Evolutionary conservation across 2,329 filamentous ascomycete species (phyloP).

Genomic region (Fusarium papillatum): DNA sequence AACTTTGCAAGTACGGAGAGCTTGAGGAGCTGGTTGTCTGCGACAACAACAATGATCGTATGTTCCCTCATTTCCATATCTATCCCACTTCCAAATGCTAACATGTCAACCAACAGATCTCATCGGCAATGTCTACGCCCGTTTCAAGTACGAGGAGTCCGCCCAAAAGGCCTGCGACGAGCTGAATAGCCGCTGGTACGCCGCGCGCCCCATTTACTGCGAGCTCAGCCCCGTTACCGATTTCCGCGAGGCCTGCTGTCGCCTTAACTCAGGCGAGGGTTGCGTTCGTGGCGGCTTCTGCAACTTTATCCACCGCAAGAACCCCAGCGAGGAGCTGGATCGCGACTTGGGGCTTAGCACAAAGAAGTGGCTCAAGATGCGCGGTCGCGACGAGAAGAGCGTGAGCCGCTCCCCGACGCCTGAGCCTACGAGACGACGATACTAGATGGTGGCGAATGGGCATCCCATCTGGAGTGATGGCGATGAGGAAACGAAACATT

Average conservation of each 20-base stretch:
- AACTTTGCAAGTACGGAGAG: conserved; percentile 99
- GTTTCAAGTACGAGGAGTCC: conserved; percentile 99
- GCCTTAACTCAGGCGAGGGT: conserved; percentile 93
- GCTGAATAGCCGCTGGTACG: conserved; percentile 96
- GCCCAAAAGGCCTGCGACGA: conserved; percentile 95
- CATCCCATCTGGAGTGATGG: conserved; percentile 1
- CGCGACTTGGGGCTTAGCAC: conserved; percentile 88
- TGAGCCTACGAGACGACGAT: conserved; percentile 82
- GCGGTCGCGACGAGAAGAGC: conserved; percentile 88
- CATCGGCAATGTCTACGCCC: conserved; percentile 98
- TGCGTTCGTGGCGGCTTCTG: conserved; percentile 98
- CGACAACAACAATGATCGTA: conserved; percentile 99
- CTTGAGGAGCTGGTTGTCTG: conserved; percentile 98
- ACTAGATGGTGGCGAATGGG: conserved; percentile 55
- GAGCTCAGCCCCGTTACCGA: conserved; percentile 97
- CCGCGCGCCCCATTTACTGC: conserved; percentile 97
- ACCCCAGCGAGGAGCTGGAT: conserved; percentile 90
- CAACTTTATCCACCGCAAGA: conserved; percentile 99
- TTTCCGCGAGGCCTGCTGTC: conserved; percentile 97
- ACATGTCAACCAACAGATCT: conserved; percentile 70
- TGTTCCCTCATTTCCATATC: conserved; percentile 51
- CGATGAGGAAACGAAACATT: conserved; percentile 23
- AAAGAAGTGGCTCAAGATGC: conserved; percentile 94
- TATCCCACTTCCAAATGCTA: conserved; percentile 27
- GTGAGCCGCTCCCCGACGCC: conserved; percentile 87